Evolutionary conservation across 2,329 filamentous ascomycete species (phyloP).

Genomic region (Fusarium humuli): DNA sequence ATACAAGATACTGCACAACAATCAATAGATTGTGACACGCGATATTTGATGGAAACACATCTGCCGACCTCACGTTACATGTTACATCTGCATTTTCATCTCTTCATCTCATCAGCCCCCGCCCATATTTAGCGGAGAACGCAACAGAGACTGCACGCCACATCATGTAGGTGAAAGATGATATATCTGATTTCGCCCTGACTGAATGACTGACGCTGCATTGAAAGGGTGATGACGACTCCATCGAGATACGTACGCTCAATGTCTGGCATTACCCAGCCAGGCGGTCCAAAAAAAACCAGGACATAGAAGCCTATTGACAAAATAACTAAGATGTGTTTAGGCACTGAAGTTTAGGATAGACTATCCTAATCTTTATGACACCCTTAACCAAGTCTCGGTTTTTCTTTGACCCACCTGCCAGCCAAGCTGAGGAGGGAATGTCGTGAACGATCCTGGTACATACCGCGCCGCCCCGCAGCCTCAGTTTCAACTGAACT

Average conservation of each 20-base stretch:
- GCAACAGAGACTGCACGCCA: constrained; percentile 11
- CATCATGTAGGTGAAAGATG: constrained; percentile 28
- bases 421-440: constrained; percentile 5
- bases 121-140: constrained; percentile 7
- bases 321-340: too few species aligned
- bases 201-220: constrained; percentile 9
- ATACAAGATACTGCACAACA: constrained; percentile 8
- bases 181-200: constrained; percentile 29
- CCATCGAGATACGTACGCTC: constrained; percentile 17
- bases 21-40: constrained; percentile 2
- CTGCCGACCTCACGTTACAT: neutral
- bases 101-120: constrained; percentile 24
- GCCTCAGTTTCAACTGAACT: constrained; percentile 26
- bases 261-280: neutral
- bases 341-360: too few species aligned
- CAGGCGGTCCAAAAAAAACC: too few species aligned
- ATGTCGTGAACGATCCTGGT: constrained; percentile 21
- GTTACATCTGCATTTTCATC: constrained; percentile 6
- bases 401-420: too few species aligned
- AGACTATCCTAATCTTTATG: too few species aligned
- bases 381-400: too few species aligned
- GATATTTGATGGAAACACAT: constrained; percentile 12
- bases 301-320: too few species aligned
- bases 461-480: constrained; percentile 3
- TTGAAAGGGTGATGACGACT: constrained; percentile 13